phyloP scores from a whole-genome alignment of 768 basidiomycete species.

The Hygrophorus russula region DNA sequence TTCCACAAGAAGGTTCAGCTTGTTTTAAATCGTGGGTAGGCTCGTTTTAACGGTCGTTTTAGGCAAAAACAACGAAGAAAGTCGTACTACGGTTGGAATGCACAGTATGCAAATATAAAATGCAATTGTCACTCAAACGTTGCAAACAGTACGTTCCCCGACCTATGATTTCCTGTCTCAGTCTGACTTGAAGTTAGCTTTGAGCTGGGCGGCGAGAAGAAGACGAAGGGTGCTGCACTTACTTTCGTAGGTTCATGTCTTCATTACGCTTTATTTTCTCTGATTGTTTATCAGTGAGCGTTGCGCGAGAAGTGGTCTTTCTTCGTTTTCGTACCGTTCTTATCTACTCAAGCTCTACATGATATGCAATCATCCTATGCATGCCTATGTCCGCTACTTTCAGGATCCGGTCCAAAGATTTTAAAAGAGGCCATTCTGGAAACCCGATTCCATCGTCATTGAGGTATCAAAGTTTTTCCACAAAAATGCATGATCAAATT shows the following conservation, averaged over 20 bases:
- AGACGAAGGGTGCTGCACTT: conserved; percentile 95
- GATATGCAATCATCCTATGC: too few species aligned
- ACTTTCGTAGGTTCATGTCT: conserved; percentile 60
- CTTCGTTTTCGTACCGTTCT: background rate
- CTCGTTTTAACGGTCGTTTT: conserved; percentile 2
- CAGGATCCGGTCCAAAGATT: too few species aligned
- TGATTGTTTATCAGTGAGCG: too few species aligned
- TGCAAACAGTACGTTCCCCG: conserved; percentile 85
- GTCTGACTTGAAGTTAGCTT: conserved; percentile 47
- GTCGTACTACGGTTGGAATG: conserved; percentile 97
- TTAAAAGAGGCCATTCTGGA: too few species aligned
- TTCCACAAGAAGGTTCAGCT: conserved; percentile 96
- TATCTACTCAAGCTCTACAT: too few species aligned
- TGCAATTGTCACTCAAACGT: conserved; percentile 91
- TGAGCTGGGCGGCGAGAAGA: conserved; percentile 99
- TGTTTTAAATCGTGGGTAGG: background rate
- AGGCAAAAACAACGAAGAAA: conserved; percentile 99
- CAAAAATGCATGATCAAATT: too few species aligned
- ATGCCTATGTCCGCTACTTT: too few species aligned
- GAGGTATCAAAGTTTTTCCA: too few species aligned
- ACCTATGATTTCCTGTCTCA: background rate
- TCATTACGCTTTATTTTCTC: background rate
- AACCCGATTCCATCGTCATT: too few species aligned
- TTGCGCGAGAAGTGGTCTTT: too few species aligned
- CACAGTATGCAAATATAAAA: conserved; percentile 97